Evolutionary conservation across 495 filamentous ascomycete species (phyloP).

Genomic region (Tirmania nivea): DNA sequence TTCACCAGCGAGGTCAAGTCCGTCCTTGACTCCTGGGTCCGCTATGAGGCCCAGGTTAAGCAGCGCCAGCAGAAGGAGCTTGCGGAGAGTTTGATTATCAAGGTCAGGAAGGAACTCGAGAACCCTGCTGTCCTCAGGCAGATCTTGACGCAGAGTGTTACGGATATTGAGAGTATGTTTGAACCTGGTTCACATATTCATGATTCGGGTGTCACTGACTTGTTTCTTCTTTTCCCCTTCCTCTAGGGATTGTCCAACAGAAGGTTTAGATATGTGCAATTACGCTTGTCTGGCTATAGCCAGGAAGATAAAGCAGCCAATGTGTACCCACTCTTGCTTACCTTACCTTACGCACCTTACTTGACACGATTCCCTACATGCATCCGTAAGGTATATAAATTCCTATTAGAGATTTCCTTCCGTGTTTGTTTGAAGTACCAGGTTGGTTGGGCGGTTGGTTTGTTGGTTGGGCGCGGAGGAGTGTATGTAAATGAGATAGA

Average conservation of each 20-base stretch:
- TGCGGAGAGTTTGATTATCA: conserved; percentile 74
- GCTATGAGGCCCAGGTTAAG: conserved; percentile 97
- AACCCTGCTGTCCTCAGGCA: conserved; percentile 86
- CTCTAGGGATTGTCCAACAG: background rate
- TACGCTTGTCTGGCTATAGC: background rate
- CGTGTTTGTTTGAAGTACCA: no score
- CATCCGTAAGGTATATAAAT: no score
- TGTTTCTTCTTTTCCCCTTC: background rate
- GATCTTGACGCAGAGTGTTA: conserved; percentile 84
- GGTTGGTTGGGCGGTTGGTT: no score
- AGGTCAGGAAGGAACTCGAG: conserved; percentile 95
- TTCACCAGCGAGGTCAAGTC: conserved; percentile 78
- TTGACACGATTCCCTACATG: no score
- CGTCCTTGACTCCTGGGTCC: conserved; percentile 93
- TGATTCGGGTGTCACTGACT: conserved; percentile 11
- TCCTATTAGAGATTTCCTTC: no score
- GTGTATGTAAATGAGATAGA: no score
- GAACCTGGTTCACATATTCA: background rate
- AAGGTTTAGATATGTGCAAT: background rate
- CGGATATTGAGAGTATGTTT: conserved; percentile 85
- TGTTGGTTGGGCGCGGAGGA: no score
- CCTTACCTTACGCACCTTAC: no score
- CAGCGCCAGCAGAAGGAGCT: conserved; percentile 92
- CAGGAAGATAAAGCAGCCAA: no score
- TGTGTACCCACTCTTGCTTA: no score